phyloP scores from a whole-genome alignment of 148 eudicot genomes.

The Persicaria tinctoria region DNA sequence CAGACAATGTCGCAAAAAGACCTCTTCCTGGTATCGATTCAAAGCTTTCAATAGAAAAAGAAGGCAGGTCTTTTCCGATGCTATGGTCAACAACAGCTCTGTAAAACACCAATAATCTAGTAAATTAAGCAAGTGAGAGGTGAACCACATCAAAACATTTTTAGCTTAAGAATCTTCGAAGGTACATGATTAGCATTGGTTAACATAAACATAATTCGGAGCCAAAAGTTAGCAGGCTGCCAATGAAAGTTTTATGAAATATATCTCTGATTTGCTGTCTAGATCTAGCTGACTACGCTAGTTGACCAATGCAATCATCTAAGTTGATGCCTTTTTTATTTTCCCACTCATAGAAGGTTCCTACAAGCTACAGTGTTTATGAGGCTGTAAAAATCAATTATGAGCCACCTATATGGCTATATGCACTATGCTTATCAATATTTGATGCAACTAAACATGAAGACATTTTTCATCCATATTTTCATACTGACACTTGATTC shows the following conservation, averaged over 20 bases:
- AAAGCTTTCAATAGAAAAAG: conserved; percentile 72
- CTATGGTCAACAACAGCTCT: conserved; percentile 99
- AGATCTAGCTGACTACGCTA: background rate
- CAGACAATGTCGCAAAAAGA: conserved; percentile 75
- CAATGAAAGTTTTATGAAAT: background rate
- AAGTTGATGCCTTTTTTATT: background rate
- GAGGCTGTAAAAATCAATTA: background rate
- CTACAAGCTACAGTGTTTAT: background rate
- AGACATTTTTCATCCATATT: background rate
- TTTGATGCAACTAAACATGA: background rate
- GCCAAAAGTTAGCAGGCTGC: background rate
- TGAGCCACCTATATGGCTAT: background rate
- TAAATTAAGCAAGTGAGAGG: background rate
- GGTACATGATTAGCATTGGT: background rate
- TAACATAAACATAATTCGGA: background rate
- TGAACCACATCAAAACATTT: background rate
- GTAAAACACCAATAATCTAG: conserved; percentile 20
- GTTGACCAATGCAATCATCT: background rate
- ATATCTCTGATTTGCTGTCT: background rate
- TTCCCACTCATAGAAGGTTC: background rate
- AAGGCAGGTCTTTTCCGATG: conserved; percentile 67
- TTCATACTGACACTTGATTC: background rate
- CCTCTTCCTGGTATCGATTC: conserved; percentile 96
- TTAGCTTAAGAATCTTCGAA: background rate
- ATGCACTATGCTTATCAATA: background rate